Evolutionary conservation across 768 basidiomycete genomes (phyloP).

Genomic region (Piloderma croceum): DNA sequence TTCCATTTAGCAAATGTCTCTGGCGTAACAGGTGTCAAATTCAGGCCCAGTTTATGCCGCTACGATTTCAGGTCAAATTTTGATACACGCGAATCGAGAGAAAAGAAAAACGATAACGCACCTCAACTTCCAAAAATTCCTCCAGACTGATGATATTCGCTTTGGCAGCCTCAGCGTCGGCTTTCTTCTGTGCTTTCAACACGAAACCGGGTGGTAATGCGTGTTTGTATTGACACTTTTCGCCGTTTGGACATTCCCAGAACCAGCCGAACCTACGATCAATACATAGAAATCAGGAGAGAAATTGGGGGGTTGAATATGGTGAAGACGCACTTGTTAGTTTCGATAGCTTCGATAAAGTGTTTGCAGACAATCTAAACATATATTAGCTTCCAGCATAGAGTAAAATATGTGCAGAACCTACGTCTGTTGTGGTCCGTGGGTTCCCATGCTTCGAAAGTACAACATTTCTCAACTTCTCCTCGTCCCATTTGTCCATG

Average conservation of each 20-base stretch:
- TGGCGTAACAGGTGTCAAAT: conserved; percentile 87
- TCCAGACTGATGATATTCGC: conserved; percentile 86
- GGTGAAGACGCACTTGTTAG: conserved; percentile 53
- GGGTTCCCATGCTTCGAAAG: conserved; percentile 85
- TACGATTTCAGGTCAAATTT: conserved; percentile 24
- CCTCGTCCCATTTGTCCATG: conserved; percentile 98
- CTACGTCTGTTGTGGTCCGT: conserved; percentile 84
- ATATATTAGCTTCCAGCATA: conserved; percentile 2
- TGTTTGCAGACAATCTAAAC: conserved; percentile 92
- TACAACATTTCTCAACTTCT: conserved; percentile 86
- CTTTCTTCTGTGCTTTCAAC: conserved; percentile 90
- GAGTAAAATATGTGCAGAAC: conserved; percentile 20
- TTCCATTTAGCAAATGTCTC: conserved; percentile 95
- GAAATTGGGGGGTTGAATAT: not conserved
- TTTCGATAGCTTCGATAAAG: conserved; percentile 95
- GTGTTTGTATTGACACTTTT: conserved; percentile 88
- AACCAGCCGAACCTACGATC: conserved; percentile 78
- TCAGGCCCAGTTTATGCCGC: conserved; percentile 90
- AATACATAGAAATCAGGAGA: conserved; percentile 1
- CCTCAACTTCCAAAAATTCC: conserved; percentile 97
- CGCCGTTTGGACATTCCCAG: conserved; percentile 91
- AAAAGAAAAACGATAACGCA: conserved; percentile 26
- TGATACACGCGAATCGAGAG: conserved; percentile 4
- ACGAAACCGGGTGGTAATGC: conserved; percentile 95
- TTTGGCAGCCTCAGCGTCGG: conserved; percentile 85